Conservation (phyloP, 805 yeast genomes). For the Candida railenensis region DNA sequence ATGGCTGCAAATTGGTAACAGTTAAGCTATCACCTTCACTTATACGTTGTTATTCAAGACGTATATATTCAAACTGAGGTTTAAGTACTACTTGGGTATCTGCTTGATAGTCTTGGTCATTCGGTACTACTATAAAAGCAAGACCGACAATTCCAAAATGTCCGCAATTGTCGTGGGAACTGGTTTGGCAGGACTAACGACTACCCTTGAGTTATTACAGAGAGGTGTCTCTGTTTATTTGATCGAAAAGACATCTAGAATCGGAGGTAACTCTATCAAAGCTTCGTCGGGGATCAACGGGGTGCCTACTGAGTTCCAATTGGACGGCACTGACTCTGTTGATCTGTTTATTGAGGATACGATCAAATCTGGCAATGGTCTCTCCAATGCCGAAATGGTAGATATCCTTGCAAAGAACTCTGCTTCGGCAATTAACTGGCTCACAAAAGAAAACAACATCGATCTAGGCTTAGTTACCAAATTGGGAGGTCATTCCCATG, state of each 20-base stretch:
- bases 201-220: constrained; percentile 37
- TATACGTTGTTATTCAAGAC: too few species aligned
- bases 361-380: constrained; percentile 30
- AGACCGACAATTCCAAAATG: not conserved
- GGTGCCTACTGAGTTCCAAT: constrained; percentile 29
- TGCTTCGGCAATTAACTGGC: constrained; percentile 32
- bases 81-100: not conserved
- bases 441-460: constrained; percentile 21
- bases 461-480: constrained; percentile 31
- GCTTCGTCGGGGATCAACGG: constrained; percentile 64
- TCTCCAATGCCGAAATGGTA: constrained; percentile 24
- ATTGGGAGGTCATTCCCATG: constrained; percentile 40
- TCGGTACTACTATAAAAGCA: not conserved
- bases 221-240: constrained; percentile 41
- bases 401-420: constrained; percentile 24
- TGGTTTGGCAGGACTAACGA: constrained; percentile 56
- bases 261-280: constrained; percentile 62
- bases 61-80: not conserved
- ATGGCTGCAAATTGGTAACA: not conserved
- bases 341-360: constrained; percentile 30
- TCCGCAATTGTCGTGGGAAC: constrained; percentile 46
- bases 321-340: constrained; percentile 22
- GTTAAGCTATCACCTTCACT: too few species aligned
- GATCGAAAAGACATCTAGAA: constrained; percentile 46
- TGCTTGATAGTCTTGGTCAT: not conserved